Conservation (phyloP, 495 filamentous ascomycete species). For the Platismatia glauca region DNA sequence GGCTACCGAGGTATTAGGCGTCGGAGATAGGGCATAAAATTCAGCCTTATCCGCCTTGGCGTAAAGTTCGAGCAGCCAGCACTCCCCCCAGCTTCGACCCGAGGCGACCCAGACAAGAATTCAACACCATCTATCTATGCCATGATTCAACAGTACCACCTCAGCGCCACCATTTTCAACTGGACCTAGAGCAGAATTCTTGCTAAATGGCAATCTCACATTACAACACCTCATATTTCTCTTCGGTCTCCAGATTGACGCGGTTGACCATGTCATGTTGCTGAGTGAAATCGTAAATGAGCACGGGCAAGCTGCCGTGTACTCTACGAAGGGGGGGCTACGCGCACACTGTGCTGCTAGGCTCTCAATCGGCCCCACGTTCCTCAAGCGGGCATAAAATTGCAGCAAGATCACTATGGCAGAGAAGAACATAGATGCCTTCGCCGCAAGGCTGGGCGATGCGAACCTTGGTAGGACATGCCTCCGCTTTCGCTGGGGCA, state of each 20-base stretch:
- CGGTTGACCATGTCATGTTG: not conserved
- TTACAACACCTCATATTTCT: not conserved
- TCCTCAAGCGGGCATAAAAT: not conserved
- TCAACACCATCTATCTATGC: too few species aligned
- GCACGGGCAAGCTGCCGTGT: slow-evolving; percentile 1
- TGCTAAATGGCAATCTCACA: not conserved
- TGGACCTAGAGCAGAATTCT: not conserved
- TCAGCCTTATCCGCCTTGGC: too few species aligned
- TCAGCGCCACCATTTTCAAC: not conserved
- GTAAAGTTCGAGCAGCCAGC: too few species aligned
- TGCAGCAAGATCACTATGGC: slow-evolving; percentile 16
- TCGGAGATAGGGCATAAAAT: too few species aligned
- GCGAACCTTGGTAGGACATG: slow-evolving; percentile 45
- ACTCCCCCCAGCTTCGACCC: too few species aligned
- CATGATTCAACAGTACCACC: not conserved
- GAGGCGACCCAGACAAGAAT: too few species aligned
- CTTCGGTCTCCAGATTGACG: not conserved
- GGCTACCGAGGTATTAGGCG: too few species aligned
- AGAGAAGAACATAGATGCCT: slow-evolving; percentile 52
- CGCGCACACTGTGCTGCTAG: slow-evolving; percentile 2
- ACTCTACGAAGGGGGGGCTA: slow-evolving; percentile 1
- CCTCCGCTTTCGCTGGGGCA: not conserved
- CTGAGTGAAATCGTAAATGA: slow-evolving; percentile 2
- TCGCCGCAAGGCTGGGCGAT: slow-evolving; percentile 51
- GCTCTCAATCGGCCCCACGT: not conserved